Base-by-base conservation (phyloP, 2,329 filamentous ascomycete species). In the Aspergillus sp. region DNA sequence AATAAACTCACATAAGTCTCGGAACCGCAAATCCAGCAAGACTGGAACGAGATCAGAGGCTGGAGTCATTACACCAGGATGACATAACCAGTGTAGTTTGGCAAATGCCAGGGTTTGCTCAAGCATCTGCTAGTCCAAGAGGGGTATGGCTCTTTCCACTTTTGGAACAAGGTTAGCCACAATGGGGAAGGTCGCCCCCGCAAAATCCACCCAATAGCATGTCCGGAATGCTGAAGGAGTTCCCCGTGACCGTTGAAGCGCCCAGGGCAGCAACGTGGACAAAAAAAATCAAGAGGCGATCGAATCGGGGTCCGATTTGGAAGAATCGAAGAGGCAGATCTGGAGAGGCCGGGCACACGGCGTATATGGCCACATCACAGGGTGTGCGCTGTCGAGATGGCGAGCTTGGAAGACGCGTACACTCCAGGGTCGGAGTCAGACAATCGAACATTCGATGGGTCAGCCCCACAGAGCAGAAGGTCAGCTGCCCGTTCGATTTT, bases 361-460 rank as follows among this genome's bases (percentile, higher is more conserved):
- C 15, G 5, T 6, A 6, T 7, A 13, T 37, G 34, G n/a, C 34
- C 34, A 37, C 34, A 5, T n/a, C 15, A 37, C 12, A 37, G 15
- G 34, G 34, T 37, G 34, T 15, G 12, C 12, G 34, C 12, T 15
- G 34, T 37, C 34, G 34, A 37, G n/a, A 37, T n/a, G 34, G 34
- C 34, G 34, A 37, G 34, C 12, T 37, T 13, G 15, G 6, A 37
- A 44, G 33, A 53, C 52, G 52, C 52, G 52, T 55, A 55, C 48
- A 12, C 34, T n/a, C 12, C 13, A 15, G n/a, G 34, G 34, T 49
- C 4, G 19, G 47, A 49, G 47, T 27, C 48, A 27, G 34, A 50
- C 48, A 50, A 50, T 64, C 55, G 60, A 64, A 64, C 52, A 60
- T 64, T 64, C 61, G 60, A 64, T 60, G 61, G 61, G 39, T 50